Base-by-base conservation (phyloP, 768 basidiomycete species). In the Gloeopeniophorella convolvens region DNA sequence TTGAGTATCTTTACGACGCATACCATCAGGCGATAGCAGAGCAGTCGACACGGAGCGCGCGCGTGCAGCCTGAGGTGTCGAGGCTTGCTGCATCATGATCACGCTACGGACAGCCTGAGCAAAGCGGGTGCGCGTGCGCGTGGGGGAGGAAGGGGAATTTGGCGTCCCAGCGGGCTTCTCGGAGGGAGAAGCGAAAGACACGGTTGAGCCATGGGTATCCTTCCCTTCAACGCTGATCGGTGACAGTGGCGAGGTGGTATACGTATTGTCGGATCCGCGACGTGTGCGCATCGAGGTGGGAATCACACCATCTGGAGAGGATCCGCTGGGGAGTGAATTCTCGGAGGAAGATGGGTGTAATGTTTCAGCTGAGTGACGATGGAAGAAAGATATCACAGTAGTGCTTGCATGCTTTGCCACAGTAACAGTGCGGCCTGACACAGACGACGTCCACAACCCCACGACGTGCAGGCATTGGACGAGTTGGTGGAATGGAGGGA, bases 31-130 rank as follows among this genome's bases (percentile, higher is more conserved):
- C 10, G 50, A 42, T 31, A 51, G 23, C 8, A 58, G 60, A 18
- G 61, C 61, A n/a, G 65, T 58, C 8, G 66, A 64, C 44, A 61
- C 54, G 27, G 66, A 60, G 20, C 64, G 54, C 55, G 60, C 56
- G 24, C 57, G 57, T 6, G 32, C 35, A 33, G 41, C 41, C 12
- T 36, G 62, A 6, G 66, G 65, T 55, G 62, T 57, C 34, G 63
- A 54, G 31, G 61, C 61, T 39, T 68, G 47, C 18, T 68, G 58
- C 58, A 69, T 68, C 59, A 69, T 61, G 67, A 73, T 75, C 15
- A 77, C 73, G 32, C 70, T 70, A 27, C 73, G 72, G 18, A 76
- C 74, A 11, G 71, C 68, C 53, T 68, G 69, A 40, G 59, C 63
- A 45, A 75, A 71, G 26, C 76, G 70, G 23, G 63, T 55, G 36